Evolutionary conservation across 2,329 filamentous ascomycete species (phyloP).

Genomic region (Malbranchea zuffiana): DNA sequence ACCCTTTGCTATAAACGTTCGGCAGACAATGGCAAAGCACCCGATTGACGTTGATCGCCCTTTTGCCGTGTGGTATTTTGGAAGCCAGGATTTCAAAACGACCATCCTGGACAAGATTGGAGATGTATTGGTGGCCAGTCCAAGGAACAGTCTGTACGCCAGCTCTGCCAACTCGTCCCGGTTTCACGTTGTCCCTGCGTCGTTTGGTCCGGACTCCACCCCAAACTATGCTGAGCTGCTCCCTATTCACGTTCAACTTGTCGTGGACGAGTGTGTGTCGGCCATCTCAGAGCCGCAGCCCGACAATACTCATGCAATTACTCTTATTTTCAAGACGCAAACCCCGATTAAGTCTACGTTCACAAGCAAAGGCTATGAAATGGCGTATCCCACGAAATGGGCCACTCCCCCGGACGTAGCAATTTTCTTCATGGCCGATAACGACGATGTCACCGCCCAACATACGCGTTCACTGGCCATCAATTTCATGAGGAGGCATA

Average conservation of each 20-base stretch:
- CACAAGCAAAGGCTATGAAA: conserved; percentile 28
- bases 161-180: conserved; percentile 33
- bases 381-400: conserved; percentile 34
- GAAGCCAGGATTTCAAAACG: conserved; percentile 29
- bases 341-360: conserved; percentile 29
- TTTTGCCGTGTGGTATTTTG: conserved; percentile 36
- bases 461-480: conserved; percentile 27
- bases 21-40: conserved; percentile 35
- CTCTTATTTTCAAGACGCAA: conserved; percentile 31
- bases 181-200: conserved; percentile 40
- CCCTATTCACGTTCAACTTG: conserved; percentile 37
- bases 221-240: conserved; percentile 41
- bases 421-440: conserved; percentile 34
- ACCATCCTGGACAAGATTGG: conserved; percentile 39
- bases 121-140: conserved; percentile 36
- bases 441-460: conserved; percentile 21
- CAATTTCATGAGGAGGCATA: conserved; percentile 34
- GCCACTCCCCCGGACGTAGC: conserved; percentile 37
- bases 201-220: conserved; percentile 35
- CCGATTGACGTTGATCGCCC: conserved; percentile 32
- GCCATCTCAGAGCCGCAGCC: conserved; percentile 23
- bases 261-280: conserved; percentile 37
- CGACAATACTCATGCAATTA: conserved; percentile 21
- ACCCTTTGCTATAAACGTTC: conserved; percentile 31
- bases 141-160: conserved; percentile 23